Evolutionary conservation across 2,329 filamentous ascomycete species (phyloP), one percentile per base, ranked within the genome.

Genomic region (Sporothrix brunneoviolacea): DNA sequence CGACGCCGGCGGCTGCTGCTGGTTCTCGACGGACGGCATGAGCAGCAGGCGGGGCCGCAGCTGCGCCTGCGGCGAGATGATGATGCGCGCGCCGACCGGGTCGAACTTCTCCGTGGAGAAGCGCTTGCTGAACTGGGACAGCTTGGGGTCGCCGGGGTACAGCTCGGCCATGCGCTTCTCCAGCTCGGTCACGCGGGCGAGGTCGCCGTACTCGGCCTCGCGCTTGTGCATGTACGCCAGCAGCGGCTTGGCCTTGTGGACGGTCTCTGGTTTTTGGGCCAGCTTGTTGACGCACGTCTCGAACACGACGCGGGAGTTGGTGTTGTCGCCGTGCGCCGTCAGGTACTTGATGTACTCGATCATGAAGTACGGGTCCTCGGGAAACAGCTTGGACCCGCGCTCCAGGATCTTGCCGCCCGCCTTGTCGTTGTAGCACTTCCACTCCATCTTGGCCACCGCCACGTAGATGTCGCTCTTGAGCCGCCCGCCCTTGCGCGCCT

Each of bases 381-480:
- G 91, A 63, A 97, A 98, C 12, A 98, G 74, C 62, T 89, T 93
- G 56, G 91, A 83, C 18, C 93, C 93, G 40, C 91, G 86, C 64
- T 98, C 93, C 58, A 97, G 95, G 54, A 98, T 97, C 70, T 93
- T 96, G 38, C 86, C 88, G 1, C 91, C 91, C 0, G 93, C 88
- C 0, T 84, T 80, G 61, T 97, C 93, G 62, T 95, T 93, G 68
- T 98, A 98, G 58, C 94, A 94, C 59, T 95, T 84, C 64, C 93
- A 91, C 66, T 98, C 93, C 62, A 98, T 87, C 53, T 95, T 75
- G 15, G 94, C 93, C 58, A 89, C 89, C 1, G 90, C 90, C 48
- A 96, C 87, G 63, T 98, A 98, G 6, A 96, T 88, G 64, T 97
- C 93, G 60, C 89, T 95, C 8, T 89, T 93, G 40, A 98, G 79